Percentiles rank a stretch among this genome's conserved stretches.
Evolutionary conservation across 441 rosid genomes (phyloP).

Genomic region (Biscutella laevigata): DNA sequence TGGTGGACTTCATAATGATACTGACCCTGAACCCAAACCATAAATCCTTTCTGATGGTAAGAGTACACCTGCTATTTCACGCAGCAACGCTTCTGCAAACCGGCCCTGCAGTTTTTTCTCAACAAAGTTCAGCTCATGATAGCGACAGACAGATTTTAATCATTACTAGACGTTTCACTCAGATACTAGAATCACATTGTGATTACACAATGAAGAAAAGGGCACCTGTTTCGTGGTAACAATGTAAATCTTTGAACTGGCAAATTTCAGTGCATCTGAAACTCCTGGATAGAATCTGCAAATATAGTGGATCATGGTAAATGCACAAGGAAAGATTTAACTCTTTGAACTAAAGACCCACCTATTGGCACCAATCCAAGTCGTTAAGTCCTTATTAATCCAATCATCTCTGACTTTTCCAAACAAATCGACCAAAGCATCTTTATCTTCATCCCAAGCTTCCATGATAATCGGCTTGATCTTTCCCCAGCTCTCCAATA

Average conservation of each 20-base stretch:
- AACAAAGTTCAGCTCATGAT: background rate
- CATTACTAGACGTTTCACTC: no score
- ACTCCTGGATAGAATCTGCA: constrained; percentile 88
- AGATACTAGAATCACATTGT: no score
- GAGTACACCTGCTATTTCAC: constrained; percentile 65
- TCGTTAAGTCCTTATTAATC: constrained; percentile 59
- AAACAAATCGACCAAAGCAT: constrained; percentile 57
- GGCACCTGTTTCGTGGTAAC: constrained; percentile 95
- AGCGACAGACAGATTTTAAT: background rate
- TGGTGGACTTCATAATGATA: constrained; percentile 31
- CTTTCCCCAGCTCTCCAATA: constrained; percentile 69
- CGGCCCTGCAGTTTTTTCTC: constrained; percentile 41
- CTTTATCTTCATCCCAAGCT: constrained; percentile 75
- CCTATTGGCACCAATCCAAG: constrained; percentile 96
- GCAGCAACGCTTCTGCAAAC: constrained; percentile 67
- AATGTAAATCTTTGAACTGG: constrained; percentile 71
- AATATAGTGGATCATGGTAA: background rate
- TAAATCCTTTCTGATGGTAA: constrained; percentile 69
- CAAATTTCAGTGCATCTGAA: constrained; percentile 73
- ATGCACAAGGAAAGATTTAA: background rate
- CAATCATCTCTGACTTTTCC: constrained; percentile 91
- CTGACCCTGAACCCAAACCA: constrained; percentile 85
- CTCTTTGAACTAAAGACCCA: no score
- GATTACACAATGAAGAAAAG: no score
- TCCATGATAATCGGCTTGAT: constrained; percentile 66